Conservation (phyloP, 2,329 filamentous ascomycete genomes). For the Colletotrichum tofieldiae region DNA sequence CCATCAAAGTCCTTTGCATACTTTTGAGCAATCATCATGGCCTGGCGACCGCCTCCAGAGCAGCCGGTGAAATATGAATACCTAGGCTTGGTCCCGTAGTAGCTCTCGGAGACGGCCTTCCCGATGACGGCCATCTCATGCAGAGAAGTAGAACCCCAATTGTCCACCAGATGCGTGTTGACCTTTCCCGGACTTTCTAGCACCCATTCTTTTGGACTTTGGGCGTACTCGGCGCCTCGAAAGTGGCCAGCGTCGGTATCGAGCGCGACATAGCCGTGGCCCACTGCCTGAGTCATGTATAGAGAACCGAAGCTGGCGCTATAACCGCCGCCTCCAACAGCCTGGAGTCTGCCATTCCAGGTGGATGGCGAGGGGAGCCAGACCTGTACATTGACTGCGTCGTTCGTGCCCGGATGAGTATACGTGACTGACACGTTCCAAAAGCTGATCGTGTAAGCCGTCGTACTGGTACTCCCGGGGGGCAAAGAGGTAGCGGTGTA, state of each 20-base stretch:
- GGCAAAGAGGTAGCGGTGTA: no score
- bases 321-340: conserved; percentile 44
- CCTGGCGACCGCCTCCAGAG: conserved; percentile 73
- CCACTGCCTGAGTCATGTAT: no score
- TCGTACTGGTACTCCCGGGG: no score
- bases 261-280: conserved; percentile 50
- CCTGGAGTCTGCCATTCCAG: conserved; percentile 45
- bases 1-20: conserved; percentile 73
- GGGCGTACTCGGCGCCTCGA: conserved; percentile 19
- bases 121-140: conserved; percentile 65
- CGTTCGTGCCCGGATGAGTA: conserved; percentile 37
- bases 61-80: conserved; percentile 72
- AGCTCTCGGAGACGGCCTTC: conserved; percentile 63
- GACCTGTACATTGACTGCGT: conserved; percentile 41
- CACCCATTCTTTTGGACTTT: no score
- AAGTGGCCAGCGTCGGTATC: conserved; percentile 29
- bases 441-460: conserved; percentile 16
- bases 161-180: conserved; percentile 47
- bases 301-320: conserved; percentile 54
- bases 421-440: conserved; percentile 45
- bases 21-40: conserved; percentile 66
- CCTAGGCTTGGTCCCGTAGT: conserved; percentile 57
- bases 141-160: conserved; percentile 54
- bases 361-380: conserved; percentile 45
- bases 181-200: conserved; percentile 44